phyloP scores from a whole-genome alignment of 352 stramenopile genomes.

The Phytophthora uliginosa region DNA sequence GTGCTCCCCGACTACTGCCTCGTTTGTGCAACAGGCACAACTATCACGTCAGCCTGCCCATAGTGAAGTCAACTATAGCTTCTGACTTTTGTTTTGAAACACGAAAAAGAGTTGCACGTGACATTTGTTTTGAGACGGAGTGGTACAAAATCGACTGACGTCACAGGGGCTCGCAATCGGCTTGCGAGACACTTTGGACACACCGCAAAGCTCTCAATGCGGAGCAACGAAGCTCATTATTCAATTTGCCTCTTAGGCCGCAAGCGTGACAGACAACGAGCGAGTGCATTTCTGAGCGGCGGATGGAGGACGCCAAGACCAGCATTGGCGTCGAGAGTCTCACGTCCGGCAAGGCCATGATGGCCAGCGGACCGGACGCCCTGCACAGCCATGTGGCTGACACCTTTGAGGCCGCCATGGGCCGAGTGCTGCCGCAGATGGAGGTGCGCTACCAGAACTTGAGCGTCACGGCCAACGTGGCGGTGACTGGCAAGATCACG shows the following conservation, averaged over 20 bases:
- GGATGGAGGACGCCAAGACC: not conserved
- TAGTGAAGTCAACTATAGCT: too few relatives aligned
- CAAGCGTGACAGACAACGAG: not conserved
- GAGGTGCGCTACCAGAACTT: conserved; percentile 69
- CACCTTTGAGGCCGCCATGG: conserved; percentile 49
- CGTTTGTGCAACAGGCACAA: too few relatives aligned
- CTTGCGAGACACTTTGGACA: not conserved
- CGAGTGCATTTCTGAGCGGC: not conserved
- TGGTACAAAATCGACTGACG: not conserved
- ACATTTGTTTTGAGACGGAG: too few relatives aligned
- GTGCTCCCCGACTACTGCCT: too few relatives aligned
- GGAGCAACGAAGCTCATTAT: not conserved
- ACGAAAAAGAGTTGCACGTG: too few relatives aligned
- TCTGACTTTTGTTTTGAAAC: too few relatives aligned
- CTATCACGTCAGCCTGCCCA: too few relatives aligned
- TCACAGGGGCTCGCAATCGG: not conserved
- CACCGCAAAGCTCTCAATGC: not conserved
- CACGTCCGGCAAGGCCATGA: conserved; percentile 36
- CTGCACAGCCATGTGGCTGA: conserved; percentile 49
- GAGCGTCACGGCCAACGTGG: conserved; percentile 44
- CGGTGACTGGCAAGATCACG: conserved; percentile 29
- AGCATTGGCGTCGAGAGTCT: not conserved
- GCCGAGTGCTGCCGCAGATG: conserved; percentile 58
- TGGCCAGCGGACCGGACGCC: conserved; percentile 45
- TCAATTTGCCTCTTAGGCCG: not conserved